Evolutionary conservation across 352 stramenopile genomes (phyloP), one percentile per base, ranked within the genome.

Genomic region (Globisporangium orthogonon): DNA sequence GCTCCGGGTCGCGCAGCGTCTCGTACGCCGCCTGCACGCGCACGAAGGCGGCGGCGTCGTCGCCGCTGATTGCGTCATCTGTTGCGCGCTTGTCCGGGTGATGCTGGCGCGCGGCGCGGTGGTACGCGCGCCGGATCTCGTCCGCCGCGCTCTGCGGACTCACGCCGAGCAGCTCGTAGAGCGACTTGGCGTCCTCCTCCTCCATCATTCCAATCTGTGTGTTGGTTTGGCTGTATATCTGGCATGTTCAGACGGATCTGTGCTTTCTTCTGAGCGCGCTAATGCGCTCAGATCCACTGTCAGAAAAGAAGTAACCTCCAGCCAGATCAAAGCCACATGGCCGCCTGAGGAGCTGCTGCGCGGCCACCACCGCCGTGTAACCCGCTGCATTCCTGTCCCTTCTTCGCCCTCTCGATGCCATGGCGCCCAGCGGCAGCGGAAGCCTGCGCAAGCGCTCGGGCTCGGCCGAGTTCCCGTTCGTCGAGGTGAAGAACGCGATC

Each of bases 11-110:
- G 2, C 80, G 65, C 53, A 93, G 64, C 55, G 74, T 71, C 56
- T 93, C 80, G 58, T 93, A 93, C 9, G 80, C 81, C 31, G 67
- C 71, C 54, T 93, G 80, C 39, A 87, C 66, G 37, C 65, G 61
- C 48, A 86, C 61, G 49, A 92, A 92, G 14, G 51, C 69, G 15
- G 73, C 45, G 44, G 71, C 61, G 31, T 47, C 43, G 13, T 64
- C 52, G 13, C 47, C 43, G n/a, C 23, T 52, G 49, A 28, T 37
- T 18, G 7, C 39, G 37, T 31, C 35, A 31, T 23, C 10, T 9
- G 7, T 6, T 2, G 23, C 23, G 23, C 72, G 69, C 67, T 89
- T 90, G 65, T 93, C 83, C 17, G 83, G 83, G 40, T 93, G 83
- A 31, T 70, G 69, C 48, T 63, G 66, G 4, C 79, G 71, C 3